Evolutionary conservation across 192 early-diverging fungal species (phyloP), one percentile per base, ranked within the genome.

Genomic region (Spizellomyces punctatus): DNA sequence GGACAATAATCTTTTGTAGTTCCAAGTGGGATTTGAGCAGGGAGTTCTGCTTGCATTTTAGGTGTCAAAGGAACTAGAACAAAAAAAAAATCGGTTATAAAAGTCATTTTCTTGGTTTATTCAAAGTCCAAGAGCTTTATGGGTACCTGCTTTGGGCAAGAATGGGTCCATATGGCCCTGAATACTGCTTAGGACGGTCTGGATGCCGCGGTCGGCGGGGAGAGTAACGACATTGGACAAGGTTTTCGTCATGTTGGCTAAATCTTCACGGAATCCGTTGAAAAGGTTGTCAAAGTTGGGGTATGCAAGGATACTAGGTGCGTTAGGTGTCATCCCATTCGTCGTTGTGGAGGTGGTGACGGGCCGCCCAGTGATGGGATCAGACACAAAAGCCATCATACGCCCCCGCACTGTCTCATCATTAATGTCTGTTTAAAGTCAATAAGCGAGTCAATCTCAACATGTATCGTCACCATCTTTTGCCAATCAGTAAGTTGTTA

Each of bases 1-100:
- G 85, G 85, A 66, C 83, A 85, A 63, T 77, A 87, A 54, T 83
- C 79, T 66, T 85, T 85, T 0, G 85, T 85, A 16, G 45, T 43
- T 10, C 85, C 85, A 5, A 81, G 54, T 45, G 83, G 81, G n/a
- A 77, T 46, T 10, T 50, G n/a, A 1, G 76, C 21, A 0, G 78
- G 73, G 0, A 80, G 42, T 42, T 83, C 80, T n/a, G 71, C 64
- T 17, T 42, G 19, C 36, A 47, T 5, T 58, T 78, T 79, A 14
- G 46, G 42, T 9, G 63, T 48, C 42, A 76, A 48, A 10, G 54
- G 14, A 12, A 43, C 75, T 75, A 52, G 6, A 4, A 49, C 5
- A 36, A 41, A 44, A 62, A 16, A 45, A 36, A 36, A 0, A 16
- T 36, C 17, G 4, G 4, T 64, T 36, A 43, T 12, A 4, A 64